Base-by-base conservation (phyloP, 1,284 basidiomycete species). In the Gymnopus androsaceus region DNA sequence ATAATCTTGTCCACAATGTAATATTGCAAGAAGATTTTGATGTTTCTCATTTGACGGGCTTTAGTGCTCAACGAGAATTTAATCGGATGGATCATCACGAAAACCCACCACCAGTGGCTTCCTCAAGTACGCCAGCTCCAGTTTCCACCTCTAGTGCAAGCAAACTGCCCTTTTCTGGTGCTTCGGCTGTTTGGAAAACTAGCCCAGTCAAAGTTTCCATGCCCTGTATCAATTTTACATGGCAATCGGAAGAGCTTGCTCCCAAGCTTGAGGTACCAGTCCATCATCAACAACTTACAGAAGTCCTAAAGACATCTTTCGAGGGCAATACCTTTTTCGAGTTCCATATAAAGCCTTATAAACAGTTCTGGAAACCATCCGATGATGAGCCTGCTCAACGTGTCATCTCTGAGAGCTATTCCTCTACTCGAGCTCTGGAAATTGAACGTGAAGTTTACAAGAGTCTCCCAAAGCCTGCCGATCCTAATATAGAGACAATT, bases 361-460 rank as follows among this genome's bases (percentile, higher is more conserved):
- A 45, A 25, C 41, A 42, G 38, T 56, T 51, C 40, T 56, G 48
- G 48, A 49, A 56, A 30, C 48, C 38, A 25, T 31, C 37, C 12
- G 54, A 31, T 23, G 33, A 36, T 37, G 25, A 34, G 9, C 54
- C 46, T 4, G 21, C 41, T 15, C 46, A 56, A 23, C 55, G 41
- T 25, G 48, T 56, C 9, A 42, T 51, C 28, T 28, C 37, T 14
- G 55, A 56, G 40, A 12, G 15, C 6, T 56, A 51, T 25, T 51
- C 47, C 14, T 56, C 55, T 9, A 40, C 44, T 19, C 37, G 38
- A 12, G 28, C 47, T n/a, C 25, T 45, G 14, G 38, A 56, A 34
- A n/a, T 45, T 19, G 30, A 45, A 15, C 34, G 23, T 19, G 41
- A 42, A 25, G 28, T 45, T 19, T 23, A 17, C 5, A 31, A 31